Evolutionary conservation across 2,329 filamentous ascomycete genomes (phyloP).

Genomic region (Stachybotrys chlorohalonatus): DNA sequence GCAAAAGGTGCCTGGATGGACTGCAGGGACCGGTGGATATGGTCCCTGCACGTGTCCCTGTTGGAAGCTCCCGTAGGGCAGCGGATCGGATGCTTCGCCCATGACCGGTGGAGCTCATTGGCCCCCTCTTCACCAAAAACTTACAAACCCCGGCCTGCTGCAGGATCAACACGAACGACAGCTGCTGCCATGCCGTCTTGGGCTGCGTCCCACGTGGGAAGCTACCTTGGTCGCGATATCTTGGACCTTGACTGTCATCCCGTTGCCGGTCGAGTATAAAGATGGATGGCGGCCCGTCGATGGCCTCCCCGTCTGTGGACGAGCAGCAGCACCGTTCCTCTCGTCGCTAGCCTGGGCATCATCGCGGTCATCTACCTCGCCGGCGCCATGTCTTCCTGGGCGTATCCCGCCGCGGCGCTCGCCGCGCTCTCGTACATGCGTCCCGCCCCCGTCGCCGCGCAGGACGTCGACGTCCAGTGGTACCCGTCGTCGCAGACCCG

Average conservation of each 20-base stretch:
- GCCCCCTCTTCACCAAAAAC: background rate
- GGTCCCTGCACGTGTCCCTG: background rate
- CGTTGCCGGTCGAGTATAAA: background rate
- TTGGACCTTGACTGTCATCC: too few species aligned
- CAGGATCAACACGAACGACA: background rate
- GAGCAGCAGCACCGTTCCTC: background rate
- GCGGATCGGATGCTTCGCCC: too few species aligned
- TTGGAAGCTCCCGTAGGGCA: background rate
- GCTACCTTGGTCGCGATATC: background rate
- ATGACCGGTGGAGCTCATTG: too few species aligned
- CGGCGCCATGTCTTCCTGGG: background rate
- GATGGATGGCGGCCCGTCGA: background rate
- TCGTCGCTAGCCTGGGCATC: background rate
- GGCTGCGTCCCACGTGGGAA: background rate
- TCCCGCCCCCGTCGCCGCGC: background rate
- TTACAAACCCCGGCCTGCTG: background rate
- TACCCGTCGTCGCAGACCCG: conserved; percentile 43
- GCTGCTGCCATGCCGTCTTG: background rate
- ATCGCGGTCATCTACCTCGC: background rate
- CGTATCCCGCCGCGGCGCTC: background rate
- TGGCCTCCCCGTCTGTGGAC: background rate
- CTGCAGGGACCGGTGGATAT: background rate
- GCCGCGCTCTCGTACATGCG: background rate
- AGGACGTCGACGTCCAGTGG: conserved; percentile 40
- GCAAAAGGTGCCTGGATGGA: background rate